Evolutionary conservation across 2,329 filamentous ascomycete genomes (phyloP), one percentile per base, ranked within the genome.

Genomic region (Cryphonectria nitschkei): DNA sequence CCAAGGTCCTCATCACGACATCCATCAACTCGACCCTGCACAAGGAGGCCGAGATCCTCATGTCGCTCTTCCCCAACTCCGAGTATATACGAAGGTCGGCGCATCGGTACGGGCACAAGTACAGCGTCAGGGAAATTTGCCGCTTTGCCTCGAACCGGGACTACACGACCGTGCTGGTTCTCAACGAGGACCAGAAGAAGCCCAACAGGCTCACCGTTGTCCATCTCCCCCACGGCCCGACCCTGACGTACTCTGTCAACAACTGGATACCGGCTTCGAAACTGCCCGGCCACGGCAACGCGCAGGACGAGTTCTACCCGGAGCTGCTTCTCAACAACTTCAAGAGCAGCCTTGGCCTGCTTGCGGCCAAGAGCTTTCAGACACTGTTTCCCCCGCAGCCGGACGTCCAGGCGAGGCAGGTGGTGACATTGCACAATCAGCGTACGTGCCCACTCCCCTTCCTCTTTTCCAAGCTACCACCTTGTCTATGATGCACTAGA

Each of bases 321-420:
- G 95, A 98, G 81, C 85, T 98, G 87, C 79, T 97, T 50, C 86
- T 98, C 67, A 98, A 98, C 82, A 95, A 96, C 79, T 99, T 99
- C 85, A 92, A 93, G 77, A 99, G 96, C 0, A 94, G 95, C 0
- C 86, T 99, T 1, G 96, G 96, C 82, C 85, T 97, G 13, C 84
- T 98, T 54, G 94, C 95, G 0, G 95, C 95, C 11, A 91, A 94
- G 77, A 84, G 98, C 1, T 96, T 99, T 83, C 88, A 92, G 74
- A 89, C 87, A 0, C 81, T 97, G 39, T 96, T 94, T 81, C 96
- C 95, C 0, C 88, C 91, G 0, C 88, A 89, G 60, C 95, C 96
- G 0, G 93, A 98, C 76, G 84, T 98, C 7, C 87, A 92, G 75
- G 95, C 95, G 5, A 86, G 95, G 34, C 95, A 98, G 78, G 95